phyloP scores from a whole-genome alignment of 75 land plant genomes.

The Pinus taeda region DNA sequence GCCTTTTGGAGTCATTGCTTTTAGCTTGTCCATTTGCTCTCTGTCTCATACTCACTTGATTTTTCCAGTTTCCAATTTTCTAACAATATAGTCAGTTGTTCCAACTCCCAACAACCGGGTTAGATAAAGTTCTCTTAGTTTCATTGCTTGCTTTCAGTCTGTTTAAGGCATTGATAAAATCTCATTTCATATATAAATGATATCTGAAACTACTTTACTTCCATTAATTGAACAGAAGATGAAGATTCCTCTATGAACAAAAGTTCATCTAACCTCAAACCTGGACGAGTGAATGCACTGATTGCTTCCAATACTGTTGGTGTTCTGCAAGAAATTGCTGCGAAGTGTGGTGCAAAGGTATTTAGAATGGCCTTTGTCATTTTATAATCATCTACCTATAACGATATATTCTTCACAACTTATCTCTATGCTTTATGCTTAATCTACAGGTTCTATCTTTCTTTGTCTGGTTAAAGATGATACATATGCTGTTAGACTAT shows the following conservation, averaged over 20 bases:
- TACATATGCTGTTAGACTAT: background rate
- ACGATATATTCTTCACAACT: background rate
- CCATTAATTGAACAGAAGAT: constrained; percentile 5
- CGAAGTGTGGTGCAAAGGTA: constrained; percentile 20
- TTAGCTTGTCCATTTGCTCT: no score
- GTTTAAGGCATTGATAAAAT: no score
- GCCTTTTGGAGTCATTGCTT: no score
- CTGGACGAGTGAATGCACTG: background rate
- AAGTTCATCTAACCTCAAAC: background rate
- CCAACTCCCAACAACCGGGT: no score
- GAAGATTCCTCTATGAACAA: constrained; percentile 6
- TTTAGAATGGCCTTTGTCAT: background rate
- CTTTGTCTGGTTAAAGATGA: no score
- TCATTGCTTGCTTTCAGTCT: no score
- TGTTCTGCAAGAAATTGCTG: constrained; percentile 26
- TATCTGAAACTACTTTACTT: background rate
- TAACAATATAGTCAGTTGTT: no score
- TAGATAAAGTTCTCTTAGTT: no score
- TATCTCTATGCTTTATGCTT: background rate
- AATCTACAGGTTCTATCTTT: no score
- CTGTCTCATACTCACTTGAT: no score
- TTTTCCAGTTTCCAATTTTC: no score
- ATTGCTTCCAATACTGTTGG: constrained; percentile 11
- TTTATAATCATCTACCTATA: background rate
- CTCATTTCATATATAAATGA: no score